Base-by-base conservation (phyloP, 352 stramenopile genomes). In the Pythium biforme region DNA sequence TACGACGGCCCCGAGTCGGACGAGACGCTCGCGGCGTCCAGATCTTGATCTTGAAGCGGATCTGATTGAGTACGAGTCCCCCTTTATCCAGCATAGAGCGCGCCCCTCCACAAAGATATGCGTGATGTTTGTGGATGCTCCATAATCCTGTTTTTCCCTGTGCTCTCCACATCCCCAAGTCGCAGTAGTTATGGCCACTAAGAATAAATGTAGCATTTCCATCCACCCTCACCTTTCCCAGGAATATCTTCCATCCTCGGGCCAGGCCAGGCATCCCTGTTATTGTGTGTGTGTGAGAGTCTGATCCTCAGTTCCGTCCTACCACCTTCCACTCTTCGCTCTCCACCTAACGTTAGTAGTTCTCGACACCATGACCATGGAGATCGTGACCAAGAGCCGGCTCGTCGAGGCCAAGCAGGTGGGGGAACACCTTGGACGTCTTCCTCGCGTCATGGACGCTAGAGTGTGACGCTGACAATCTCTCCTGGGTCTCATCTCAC, bases 361-460 rank as follows among this genome's bases (percentile, higher is more conserved):
- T n/a, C n/a, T n/a, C n/a, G 37, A 47, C 31, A 52, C 19, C 19
- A 60, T 63, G 51, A 66, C 40, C 33, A 72, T 57, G 58, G 65
- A 72, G 54, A 47, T 72, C 43, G 65, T 68, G 26, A 67, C 69
- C 5, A 94, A 89, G 72, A 91, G 78, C 63, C 67, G 78, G 64
- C 69, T 94, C 14, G 77, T 91, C 26, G 84, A 93, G 68, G 84
- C 82, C 47, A 94, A 94, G 62, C 81, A 92, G 70, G 84, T 91
- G 27, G 22, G 22, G 31, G 31, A 55, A 37, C 31, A 15, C 31
- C 14, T 11, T 11, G 8, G 31, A 37, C 14, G 3, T 8, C 31
- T 37, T 37, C 8, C 3, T 4, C 31, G 7, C 31, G 31, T 11
- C 8, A 14, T 37, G 31, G 31, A 37, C 4, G 29, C 29, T 10